These are phyloP conservation scores for Candida corydali DNA, from an alignment of 805 yeast genomes.

Conservation along the genomic window DNA sequence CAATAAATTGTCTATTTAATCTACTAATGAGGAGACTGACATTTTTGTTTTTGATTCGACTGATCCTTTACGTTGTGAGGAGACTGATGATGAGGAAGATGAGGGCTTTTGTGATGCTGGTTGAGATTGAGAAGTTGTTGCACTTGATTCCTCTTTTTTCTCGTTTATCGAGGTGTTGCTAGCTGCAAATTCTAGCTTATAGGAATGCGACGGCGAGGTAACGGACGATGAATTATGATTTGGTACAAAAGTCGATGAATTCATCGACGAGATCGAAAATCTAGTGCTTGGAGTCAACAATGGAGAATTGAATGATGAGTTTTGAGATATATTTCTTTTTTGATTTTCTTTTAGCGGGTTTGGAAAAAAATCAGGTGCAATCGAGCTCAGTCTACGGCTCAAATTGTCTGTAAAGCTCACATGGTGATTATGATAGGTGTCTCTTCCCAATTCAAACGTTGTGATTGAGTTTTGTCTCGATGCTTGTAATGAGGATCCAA, in stretches of 20 bases:
- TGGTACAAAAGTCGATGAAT: slow-evolving; percentile 7
- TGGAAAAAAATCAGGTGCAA: slow-evolving; percentile 43
- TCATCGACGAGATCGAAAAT: slow-evolving; percentile 18
- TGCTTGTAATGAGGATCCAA: slow-evolving; percentile 18
- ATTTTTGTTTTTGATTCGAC: slow-evolving; percentile 20
- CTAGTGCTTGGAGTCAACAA: slow-evolving; percentile 20
- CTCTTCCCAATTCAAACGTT: slow-evolving; percentile 20
- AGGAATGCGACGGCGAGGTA: slow-evolving; percentile 5
- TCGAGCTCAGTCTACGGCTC: slow-evolving; percentile 34
- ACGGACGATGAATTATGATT: slow-evolving; percentile 4
- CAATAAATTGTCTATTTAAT: too few species aligned
- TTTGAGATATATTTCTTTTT: slow-evolving; percentile 26
- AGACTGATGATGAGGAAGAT: background rate
- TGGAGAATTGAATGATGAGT: slow-evolving; percentile 26
- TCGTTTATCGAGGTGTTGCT: slow-evolving; percentile 7
- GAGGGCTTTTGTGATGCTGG: too few species aligned
- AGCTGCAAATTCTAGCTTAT: slow-evolving; percentile 4
- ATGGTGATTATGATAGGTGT: slow-evolving; percentile 7
- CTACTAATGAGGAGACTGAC: slow-evolving; percentile 31
- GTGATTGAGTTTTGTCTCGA: slow-evolving; percentile 41
- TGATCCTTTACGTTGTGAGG: background rate
- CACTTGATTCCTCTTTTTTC: slow-evolving; percentile 6
- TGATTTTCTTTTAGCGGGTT: slow-evolving; percentile 24
- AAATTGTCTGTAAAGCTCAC: slow-evolving; percentile 23
- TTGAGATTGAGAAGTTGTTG: background rate